Evolutionary conservation across 176 grass and related monocot species (phyloP), one percentile per base, ranked within the genome.

Genomic region (Saccharum officinarum): DNA sequence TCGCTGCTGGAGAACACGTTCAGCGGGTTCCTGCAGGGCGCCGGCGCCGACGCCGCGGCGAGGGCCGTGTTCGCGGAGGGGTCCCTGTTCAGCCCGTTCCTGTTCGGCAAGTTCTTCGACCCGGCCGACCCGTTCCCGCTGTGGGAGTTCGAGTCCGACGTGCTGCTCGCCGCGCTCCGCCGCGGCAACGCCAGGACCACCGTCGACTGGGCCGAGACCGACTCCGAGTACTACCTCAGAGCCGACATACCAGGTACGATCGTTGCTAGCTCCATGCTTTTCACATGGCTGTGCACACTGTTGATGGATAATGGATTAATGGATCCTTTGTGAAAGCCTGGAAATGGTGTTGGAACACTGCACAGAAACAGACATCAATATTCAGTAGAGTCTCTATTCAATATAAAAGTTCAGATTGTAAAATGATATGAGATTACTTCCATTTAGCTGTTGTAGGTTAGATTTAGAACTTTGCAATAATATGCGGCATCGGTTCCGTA

Each of bases 31-130:
- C 22, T 91, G 44, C 80, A 30, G 23, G 81, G 17, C 31, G 75
- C 34, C 31, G 75, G 76, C 23, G 83, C 64, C 5, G 89, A 77
- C 30, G 44, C 84, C 49, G 89, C 86, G 0, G 87, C 87, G 2
- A 85, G 87, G 63, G 75, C 91, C 64, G 91, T 95, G 44, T 98
- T 98, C 67, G 86, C 74, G 6, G 97, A 98, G 26, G 96, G 91
- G 3, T 95, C 93, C 2, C 88, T 95, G 11, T 92, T 95, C 84
- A 94, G 93, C 84, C 97, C 91, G 7, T 84, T 89, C 82, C 80
- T 98, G 31, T 95, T 95, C 39, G 97, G 93, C 75, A 98, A 95
- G 20, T 98, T 98, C 91, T 98, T 98, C 52, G 93, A 98, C 87
- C 97, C 97, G 17, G 93, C 89, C 26, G 93, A 98, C 68, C 90